These are phyloP conservation scores for Neovahlkampfia damariscottae DNA, from an alignment of 78 protist genomes.

Conservation along the genomic window DNA sequence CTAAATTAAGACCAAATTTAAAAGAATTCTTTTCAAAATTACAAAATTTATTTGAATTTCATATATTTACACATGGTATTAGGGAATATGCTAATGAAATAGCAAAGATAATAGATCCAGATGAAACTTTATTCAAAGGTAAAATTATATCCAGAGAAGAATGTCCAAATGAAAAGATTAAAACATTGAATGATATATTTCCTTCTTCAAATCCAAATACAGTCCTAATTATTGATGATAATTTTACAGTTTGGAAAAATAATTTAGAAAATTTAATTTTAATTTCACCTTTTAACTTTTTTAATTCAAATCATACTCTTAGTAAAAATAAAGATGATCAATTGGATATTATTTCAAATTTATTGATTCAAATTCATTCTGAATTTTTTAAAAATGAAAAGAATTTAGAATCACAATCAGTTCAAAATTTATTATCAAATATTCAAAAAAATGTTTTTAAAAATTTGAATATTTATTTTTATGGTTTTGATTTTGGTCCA, in stretches of 20 bases:
- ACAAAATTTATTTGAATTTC: background rate
- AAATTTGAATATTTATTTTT: background rate
- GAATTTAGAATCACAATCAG: background rate
- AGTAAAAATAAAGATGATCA: background rate
- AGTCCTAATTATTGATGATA: background rate
- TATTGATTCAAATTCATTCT: background rate
- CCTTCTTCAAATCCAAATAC: background rate
- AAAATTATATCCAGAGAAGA: background rate
- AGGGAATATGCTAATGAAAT: background rate
- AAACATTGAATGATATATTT: background rate
- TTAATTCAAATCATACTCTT: too few species aligned
- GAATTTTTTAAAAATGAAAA: too few species aligned
- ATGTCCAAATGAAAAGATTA: background rate
- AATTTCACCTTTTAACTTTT: background rate
- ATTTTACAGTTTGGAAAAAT: background rate
- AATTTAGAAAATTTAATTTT: background rate
- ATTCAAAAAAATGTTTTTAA: background rate
- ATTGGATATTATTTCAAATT: background rate
- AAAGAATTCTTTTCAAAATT: background rate
- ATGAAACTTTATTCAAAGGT: background rate
- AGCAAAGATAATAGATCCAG: constrained; percentile 6
- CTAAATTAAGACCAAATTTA: background rate
- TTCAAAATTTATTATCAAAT: background rate
- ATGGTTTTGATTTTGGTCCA: background rate
- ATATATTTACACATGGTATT: background rate